Percentiles rank a stretch among this genome's conserved stretches.
Evolutionary conservation across 78 protist genomes (phyloP).

Genomic region (Paulinella micropora): DNA sequence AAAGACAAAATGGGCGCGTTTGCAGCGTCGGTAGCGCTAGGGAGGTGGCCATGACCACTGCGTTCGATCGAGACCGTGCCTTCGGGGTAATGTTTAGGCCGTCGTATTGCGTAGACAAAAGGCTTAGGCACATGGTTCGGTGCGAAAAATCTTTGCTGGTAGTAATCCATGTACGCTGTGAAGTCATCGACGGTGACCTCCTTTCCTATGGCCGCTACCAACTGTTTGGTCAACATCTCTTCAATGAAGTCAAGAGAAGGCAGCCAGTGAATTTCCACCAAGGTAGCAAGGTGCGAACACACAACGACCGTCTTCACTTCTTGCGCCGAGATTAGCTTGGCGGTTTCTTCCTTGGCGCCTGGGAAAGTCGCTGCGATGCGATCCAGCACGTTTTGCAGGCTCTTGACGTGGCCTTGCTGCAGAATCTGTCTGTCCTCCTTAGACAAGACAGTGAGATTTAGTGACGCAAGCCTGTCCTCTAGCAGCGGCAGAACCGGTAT

Average conservation of each 20-base stretch:
- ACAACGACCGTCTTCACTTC: neutral
- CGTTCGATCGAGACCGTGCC: conserved; percentile 14
- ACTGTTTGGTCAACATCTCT: conserved; percentile 12
- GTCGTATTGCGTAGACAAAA: conserved; percentile 10
- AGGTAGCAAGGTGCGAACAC: neutral
- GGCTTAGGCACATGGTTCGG: neutral
- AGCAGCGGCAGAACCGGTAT: too few relatives aligned
- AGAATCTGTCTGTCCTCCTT: too few relatives aligned
- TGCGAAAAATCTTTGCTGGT: neutral
- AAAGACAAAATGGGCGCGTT: neutral
- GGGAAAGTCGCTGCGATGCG: neutral
- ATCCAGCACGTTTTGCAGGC: neutral
- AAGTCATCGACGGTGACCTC: conserved; percentile 21
- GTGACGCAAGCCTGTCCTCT: too few relatives aligned
- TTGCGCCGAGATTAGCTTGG: neutral
- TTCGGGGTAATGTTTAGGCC: conserved; percentile 5
- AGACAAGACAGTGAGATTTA: too few relatives aligned
- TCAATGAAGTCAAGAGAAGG: conserved; percentile 17
- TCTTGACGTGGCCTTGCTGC: too few relatives aligned
- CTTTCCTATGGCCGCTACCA: too few relatives aligned
- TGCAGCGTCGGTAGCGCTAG: neutral
- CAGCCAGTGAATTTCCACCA: neutral
- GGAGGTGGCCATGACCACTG: too few relatives aligned
- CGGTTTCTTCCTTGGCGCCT: neutral
- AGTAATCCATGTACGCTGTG: neutral